phyloP scores from a whole-genome alignment of 2,329 filamentous ascomycete genomes.

The Peltaster fructicola region DNA sequence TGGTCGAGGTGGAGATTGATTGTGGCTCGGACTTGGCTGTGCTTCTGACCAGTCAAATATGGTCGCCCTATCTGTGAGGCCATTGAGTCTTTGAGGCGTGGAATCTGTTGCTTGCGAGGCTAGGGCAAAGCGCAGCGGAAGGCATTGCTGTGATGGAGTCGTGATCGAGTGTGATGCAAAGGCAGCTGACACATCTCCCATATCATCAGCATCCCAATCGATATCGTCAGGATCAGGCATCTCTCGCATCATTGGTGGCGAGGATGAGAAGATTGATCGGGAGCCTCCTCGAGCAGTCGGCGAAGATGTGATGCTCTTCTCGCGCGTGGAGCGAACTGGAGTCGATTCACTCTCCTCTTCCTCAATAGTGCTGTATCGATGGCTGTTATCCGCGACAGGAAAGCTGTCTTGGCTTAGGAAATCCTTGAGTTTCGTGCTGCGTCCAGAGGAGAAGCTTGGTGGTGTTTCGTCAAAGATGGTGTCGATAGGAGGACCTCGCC shows the following conservation, averaged over 20 bases:
- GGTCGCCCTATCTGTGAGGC: slow-evolving; percentile 33
- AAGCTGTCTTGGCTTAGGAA: slow-evolving; percentile 31
- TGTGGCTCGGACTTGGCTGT: slow-evolving; percentile 43
- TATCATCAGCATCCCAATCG: slow-evolving; percentile 20
- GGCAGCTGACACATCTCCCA: slow-evolving; percentile 9
- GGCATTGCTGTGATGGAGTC: background rate
- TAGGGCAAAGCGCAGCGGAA: slow-evolving; percentile 12
- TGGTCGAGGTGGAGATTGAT: slow-evolving; percentile 44
- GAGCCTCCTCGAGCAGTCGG: slow-evolving; percentile 19
- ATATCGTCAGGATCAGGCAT: slow-evolving; percentile 20
- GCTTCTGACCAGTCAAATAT: slow-evolving; percentile 68
- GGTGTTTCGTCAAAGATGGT: slow-evolving; percentile 67
- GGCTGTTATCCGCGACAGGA: slow-evolving; percentile 18
- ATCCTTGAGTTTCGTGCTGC: slow-evolving; percentile 26
- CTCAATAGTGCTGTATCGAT: slow-evolving; percentile 29
- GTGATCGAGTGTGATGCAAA: slow-evolving; percentile 1
- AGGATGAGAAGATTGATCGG: slow-evolving; percentile 22
- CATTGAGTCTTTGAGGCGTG: slow-evolving; percentile 21
- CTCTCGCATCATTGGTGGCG: slow-evolving; percentile 26
- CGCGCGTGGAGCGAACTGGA: slow-evolving; percentile 26
- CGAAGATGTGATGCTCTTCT: slow-evolving; percentile 18
- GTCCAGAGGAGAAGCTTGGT: slow-evolving; percentile 14
- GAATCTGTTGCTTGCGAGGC: slow-evolving; percentile 10
- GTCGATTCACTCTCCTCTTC: slow-evolving; percentile 33
- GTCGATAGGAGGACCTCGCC: slow-evolving; percentile 54